Evolutionary conservation across 2,329 filamentous ascomycete genomes (phyloP), one percentile per base, ranked within the genome.

Genomic region (Penicillium hesseltinei): DNA sequence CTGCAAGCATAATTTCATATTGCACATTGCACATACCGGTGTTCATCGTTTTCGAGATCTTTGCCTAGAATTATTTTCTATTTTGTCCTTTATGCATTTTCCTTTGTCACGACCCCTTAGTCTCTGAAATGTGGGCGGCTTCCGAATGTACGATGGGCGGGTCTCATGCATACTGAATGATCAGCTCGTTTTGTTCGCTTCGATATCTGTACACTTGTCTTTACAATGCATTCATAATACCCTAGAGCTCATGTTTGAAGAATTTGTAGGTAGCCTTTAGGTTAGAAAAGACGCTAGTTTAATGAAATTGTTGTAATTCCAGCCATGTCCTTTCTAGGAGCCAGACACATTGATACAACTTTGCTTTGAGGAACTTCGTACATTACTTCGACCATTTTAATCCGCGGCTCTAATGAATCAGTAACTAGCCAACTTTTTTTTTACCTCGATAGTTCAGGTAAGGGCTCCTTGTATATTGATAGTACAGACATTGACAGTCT

Each of bases 101-200:
- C 11, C 29, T 35, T 39, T 38, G 27, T 38, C 35, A 46, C 23
- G 51, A 48, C 25, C 19, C 36, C 29, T 58, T 38, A 17, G 29
- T 58, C 21, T 57, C 40, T 56, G 49, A 51, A 48, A 54, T 49
- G 47, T 31, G 51, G 58, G 50, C 52, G 44, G 43, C 51, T 59
- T 50, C 36, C 39, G 42, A 47, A 57, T 59, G 50, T 58, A 62
- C 33, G 45, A 58, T 60, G 60, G 59, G 61, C 56, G 48, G 61
- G 61, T 55, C 53, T 61, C 56, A 61, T 55, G 42, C 49, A 57
- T 47, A 29, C 50, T 57, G 42, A 46, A 52, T 43, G 54, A 57
- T 40, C 25, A 48, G 49, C 49, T 57, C 42, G 27, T 44, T 54
- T 53, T 49, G 27, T 58, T 50, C 44, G 33, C 40, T 54, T 56